These are phyloP conservation scores for Uronychia setigera DNA, from an alignment of 73 alveolate genomes.

Conservation along the genomic window DNA sequence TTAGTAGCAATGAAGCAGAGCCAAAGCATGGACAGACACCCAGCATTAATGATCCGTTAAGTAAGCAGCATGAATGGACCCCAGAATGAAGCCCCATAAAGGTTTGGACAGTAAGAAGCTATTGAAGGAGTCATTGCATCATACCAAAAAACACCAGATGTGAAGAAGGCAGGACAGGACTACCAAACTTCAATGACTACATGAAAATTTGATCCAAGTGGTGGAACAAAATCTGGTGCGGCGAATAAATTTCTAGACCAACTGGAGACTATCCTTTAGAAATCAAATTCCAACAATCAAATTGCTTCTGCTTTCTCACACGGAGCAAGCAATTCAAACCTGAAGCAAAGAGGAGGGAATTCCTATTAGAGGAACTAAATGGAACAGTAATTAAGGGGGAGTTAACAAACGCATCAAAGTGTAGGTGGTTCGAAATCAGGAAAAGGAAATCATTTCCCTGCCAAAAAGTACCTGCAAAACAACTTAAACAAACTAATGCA, in stretches of 20 bases:
- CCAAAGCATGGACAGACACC: not conserved
- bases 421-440: no score
- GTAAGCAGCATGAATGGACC: no score
- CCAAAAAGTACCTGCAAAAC: not conserved
- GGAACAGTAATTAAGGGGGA: not conserved
- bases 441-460: no score
- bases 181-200: not conserved
- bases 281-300: not conserved
- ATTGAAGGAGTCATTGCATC: not conserved
- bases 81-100: no score
- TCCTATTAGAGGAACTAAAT: not conserved
- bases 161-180: not conserved
- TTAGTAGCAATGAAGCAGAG: not conserved
- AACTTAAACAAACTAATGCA: not conserved
- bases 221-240: not conserved
- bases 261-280: not conserved
- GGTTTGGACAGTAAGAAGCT: no score
- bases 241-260: not conserved
- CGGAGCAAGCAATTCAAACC: no score
- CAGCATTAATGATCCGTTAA: not conserved
- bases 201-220: not conserved
- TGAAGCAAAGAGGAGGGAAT: no score
- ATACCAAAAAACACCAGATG: not conserved
- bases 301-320: no score
- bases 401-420: no score